Base-by-base conservation (phyloP, 1,284 basidiomycete species). In the Macrocystidia cucumis region DNA sequence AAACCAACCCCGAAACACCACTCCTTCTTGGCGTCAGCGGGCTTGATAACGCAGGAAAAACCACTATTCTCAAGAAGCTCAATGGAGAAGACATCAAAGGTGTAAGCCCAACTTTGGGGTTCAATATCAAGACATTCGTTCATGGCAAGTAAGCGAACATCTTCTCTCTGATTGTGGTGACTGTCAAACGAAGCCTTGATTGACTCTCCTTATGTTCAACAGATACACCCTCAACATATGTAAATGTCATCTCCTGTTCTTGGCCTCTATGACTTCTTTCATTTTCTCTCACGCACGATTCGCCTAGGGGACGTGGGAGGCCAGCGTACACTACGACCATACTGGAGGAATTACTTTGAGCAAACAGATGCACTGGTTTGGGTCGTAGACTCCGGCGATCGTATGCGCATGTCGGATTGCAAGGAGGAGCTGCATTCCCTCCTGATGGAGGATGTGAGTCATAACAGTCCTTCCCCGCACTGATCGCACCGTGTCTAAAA, bases 291-390 rank as follows among this genome's bases (percentile, higher is more conserved):
- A 25, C 9, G 38, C 22, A 32, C 28, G 37, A 42, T 39, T 39
- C 39, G 34, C 41, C 19, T 42, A 91, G 93, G 95, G 96, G 96
- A 99, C 56, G 91, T 99, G 21, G 96, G 96, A 18, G 96, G 96
- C 8, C 96, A 98, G 59, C 78, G 84, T 35, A 95, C 91, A 0
- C 75, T 98, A 28, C 74, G 96, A 14, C 93, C 96, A 1, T 99
- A 98, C 58, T 98, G 96, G 96, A 71, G 91, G 21, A 99, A 98
- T 60, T 98, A 98, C 63, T 99, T 98, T 51, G 96, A 99, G 59
- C 87, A 92, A 59, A 98, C 96, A 4, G 96, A 98, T 61, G 95
- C 89, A 3, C 72, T 99, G 31, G 91, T 98, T 21, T 99, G 96
- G 96, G 96, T 99, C 11, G 93, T 98, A 22, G 96, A 98, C 63